phyloP scores from a whole-genome alignment of 2,329 filamentous ascomycete genomes.

The Ceratocystis alfenasii region DNA sequence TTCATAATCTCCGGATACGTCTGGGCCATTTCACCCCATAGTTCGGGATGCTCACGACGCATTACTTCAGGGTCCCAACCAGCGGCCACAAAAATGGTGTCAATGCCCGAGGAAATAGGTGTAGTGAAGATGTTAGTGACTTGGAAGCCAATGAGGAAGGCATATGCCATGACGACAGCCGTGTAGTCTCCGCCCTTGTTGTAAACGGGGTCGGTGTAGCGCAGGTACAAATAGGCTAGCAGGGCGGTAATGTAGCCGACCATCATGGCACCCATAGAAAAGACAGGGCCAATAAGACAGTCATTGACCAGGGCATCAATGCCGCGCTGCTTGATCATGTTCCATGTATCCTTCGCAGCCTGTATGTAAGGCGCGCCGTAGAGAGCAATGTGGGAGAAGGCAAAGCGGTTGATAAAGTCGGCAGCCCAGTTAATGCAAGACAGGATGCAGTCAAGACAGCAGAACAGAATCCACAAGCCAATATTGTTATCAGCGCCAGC shows the following conservation, averaged over 20 bases:
- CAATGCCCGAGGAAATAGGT: constrained; percentile 75
- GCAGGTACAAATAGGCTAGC: constrained; percentile 74
- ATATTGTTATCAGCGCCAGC: constrained; percentile 54
- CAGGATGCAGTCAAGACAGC: constrained; percentile 65
- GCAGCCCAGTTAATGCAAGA: constrained; percentile 72
- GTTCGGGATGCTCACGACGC: constrained; percentile 65
- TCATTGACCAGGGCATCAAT: constrained; percentile 85
- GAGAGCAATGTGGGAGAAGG: constrained; percentile 82
- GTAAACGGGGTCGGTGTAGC: constrained; percentile 69
- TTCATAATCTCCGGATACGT: constrained; percentile 78
- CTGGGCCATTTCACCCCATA: constrained; percentile 66
- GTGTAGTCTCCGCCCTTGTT: constrained; percentile 59
- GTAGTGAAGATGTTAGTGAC: constrained; percentile 83
- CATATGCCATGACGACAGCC: constrained; percentile 66
- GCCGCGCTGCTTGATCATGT: constrained; percentile 81
- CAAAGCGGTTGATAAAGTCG: constrained; percentile 81
- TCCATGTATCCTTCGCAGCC: constrained; percentile 82
- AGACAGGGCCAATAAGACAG: constrained; percentile 63
- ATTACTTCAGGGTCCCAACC: constrained; percentile 61
- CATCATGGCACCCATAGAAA: constrained; percentile 68
- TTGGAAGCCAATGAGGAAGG: constrained; percentile 82
- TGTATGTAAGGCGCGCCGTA: constrained; percentile 82
- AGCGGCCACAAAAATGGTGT: constrained; percentile 78
- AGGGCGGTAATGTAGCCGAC: constrained; percentile 73
- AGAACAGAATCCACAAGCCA: constrained; percentile 54